Percentiles rank a stretch among this genome's conserved stretches.
Conservation (phyloP, 805 yeast genomes). For the Lipomyces spencermartinsiae region DNA sequence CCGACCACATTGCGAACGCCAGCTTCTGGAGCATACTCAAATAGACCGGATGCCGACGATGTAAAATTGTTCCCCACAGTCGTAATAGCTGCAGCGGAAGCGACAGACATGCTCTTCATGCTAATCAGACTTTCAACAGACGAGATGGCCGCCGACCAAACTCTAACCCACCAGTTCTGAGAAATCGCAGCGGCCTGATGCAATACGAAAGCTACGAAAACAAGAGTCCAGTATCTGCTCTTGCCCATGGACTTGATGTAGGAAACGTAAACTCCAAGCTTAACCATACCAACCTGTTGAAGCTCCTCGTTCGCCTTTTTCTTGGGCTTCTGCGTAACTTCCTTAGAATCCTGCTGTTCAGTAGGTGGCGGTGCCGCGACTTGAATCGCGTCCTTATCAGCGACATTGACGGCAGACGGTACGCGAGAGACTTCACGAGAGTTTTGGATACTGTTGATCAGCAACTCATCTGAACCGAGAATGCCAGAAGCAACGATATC, state of each 20-base stretch:
- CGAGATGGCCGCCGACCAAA: slow-evolving; percentile 62
- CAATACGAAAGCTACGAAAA: slow-evolving; percentile 56
- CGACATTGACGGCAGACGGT: slow-evolving; percentile 69
- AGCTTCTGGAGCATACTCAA: slow-evolving; percentile 24
- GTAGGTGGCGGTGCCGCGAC: slow-evolving; percentile 69
- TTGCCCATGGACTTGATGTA: slow-evolving; percentile 78
- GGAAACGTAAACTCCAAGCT: slow-evolving; percentile 69
- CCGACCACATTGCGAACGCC: slow-evolving; percentile 26
- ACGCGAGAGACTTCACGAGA: slow-evolving; percentile 64
- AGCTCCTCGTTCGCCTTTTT: slow-evolving; percentile 72
- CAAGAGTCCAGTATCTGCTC: slow-evolving; percentile 54
- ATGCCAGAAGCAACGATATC: slow-evolving; percentile 61
- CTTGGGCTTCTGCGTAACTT: slow-evolving; percentile 87
- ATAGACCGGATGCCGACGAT: slow-evolving; percentile 6
- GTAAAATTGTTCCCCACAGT: slow-evolving; percentile 9
- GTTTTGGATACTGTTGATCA: slow-evolving; percentile 24
- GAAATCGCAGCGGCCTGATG: slow-evolving; percentile 68
- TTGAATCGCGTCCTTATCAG: slow-evolving; percentile 80
- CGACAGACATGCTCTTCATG: neutral
- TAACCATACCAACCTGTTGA: slow-evolving; percentile 85
- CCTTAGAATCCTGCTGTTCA: slow-evolving; percentile 83
- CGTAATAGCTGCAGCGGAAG: neutral
- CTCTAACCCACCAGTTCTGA: slow-evolving; percentile 90
- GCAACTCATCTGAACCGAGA: slow-evolving; percentile 70
- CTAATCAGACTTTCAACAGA: slow-evolving; percentile 16